Evolutionary conservation across 2,329 filamentous ascomycete genomes (phyloP).

Genomic region (Tolypocladium ovalisporum): DNA sequence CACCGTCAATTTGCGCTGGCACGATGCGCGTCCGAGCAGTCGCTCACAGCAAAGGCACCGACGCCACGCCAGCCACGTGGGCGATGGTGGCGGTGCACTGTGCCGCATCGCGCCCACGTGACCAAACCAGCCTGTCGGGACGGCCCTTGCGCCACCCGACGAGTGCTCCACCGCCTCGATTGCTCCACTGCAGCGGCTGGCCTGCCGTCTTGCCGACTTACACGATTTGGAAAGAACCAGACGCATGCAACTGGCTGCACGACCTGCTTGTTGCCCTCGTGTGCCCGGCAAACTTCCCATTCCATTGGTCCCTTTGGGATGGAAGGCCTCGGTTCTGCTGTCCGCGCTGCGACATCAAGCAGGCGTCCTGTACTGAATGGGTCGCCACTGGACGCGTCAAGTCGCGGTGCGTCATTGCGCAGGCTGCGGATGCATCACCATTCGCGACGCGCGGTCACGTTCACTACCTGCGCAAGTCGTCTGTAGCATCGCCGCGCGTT

Average conservation of each 20-base stretch:
- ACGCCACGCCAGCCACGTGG: background rate
- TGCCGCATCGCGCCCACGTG: background rate
- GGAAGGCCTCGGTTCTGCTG: background rate
- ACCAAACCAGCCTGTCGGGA: background rate
- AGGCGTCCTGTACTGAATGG: background rate
- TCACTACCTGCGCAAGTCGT: background rate
- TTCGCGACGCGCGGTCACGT: background rate
- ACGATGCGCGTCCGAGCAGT: background rate
- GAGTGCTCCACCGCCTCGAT: background rate
- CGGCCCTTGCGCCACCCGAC: background rate
- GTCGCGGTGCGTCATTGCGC: background rate
- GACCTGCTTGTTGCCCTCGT: background rate
- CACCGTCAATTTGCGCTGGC: background rate
- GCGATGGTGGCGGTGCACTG: background rate
- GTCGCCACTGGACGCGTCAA: background rate
- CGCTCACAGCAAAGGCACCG: too few species aligned
- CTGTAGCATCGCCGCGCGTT: background rate
- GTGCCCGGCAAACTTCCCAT: background rate
- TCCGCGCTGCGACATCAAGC: background rate
- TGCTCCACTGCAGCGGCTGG: background rate
- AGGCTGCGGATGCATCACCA: background rate
- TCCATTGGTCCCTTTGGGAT: background rate
- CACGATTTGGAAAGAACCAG: background rate
- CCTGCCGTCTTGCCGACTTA: background rate
- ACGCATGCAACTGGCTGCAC: background rate